Evolutionary conservation across 2,329 filamentous ascomycete genomes (phyloP).

Genomic region (Clarireedia hainanense): DNA sequence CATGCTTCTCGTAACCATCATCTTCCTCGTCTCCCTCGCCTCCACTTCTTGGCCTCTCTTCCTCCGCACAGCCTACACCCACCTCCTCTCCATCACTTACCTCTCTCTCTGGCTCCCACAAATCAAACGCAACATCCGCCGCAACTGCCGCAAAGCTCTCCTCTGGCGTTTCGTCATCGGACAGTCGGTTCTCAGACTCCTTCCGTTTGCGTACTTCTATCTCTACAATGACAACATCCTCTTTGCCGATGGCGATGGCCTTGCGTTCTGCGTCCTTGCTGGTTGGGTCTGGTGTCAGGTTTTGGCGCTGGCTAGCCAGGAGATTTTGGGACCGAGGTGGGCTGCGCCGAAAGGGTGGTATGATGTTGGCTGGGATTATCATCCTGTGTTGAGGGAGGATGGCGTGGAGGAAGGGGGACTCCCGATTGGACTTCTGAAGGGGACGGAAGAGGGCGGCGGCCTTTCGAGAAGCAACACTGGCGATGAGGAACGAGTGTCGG

Average conservation of each 20-base stretch:
- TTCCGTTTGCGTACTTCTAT: slow-evolving; percentile 84
- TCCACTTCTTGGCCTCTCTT: slow-evolving; percentile 53
- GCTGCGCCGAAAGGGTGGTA: slow-evolving; percentile 64
- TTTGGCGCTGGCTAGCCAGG: slow-evolving; percentile 69
- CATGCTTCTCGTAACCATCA: slow-evolving; percentile 45
- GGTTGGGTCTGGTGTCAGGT: slow-evolving; percentile 87
- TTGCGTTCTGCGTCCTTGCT: slow-evolving; percentile 54
- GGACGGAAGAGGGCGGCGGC: no score
- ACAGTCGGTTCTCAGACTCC: slow-evolving; percentile 68
- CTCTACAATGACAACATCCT: slow-evolving; percentile 70
- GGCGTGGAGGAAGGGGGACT: slow-evolving; percentile 70
- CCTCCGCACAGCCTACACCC: slow-evolving; percentile 48
- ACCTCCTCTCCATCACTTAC: slow-evolving; percentile 63
- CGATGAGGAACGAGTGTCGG: no score
- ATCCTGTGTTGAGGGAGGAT: slow-evolving; percentile 79
- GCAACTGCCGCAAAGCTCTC: slow-evolving; percentile 87
- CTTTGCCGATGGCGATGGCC: slow-evolving; percentile 62
- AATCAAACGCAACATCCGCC: slow-evolving; percentile 80
- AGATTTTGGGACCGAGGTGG: slow-evolving; percentile 81
- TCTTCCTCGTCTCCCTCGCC: slow-evolving; percentile 51
- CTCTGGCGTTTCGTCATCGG: slow-evolving; percentile 85
- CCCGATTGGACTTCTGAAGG: slow-evolving; percentile 62
- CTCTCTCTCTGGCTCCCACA: slow-evolving; percentile 90
- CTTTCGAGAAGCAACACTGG: no score
- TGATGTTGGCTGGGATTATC: slow-evolving; percentile 86